Base-by-base conservation (phyloP, 306 rosid species). In the Calophaca sinica region DNA sequence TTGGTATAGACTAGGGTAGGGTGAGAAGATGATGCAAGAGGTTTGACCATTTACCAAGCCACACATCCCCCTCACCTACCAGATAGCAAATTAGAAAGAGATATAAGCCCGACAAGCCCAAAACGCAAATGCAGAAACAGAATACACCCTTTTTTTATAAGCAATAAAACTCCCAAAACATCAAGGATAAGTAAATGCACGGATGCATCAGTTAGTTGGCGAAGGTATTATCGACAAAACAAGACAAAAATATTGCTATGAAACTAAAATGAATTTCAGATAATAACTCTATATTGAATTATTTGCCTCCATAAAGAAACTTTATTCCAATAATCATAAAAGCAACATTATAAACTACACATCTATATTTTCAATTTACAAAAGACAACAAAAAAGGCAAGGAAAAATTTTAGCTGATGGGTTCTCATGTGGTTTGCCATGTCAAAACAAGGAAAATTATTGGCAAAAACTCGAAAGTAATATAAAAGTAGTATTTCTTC, bases 11-110 rank as follows among this genome's bases (percentile, higher is more conserved):
- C 2, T 48, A 2, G 33, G n/a, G 36, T 48, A 2, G 33, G n/a
- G 36, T 33, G 69, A 4, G 35, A 48, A 32, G 28, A 73, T 7
- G 32, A 60, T 46, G 26, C 36, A n/a, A 42, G 9, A 62, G 36
- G 28, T 75, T 75, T 6, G 10, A 33, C 39, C 41, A 20, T 46
- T 20, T 28, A 62, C 3, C 61, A 50, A n/a, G 26, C 15, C 42
- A 61, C 70, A 68, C 41, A 74, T n/a, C n/a, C 62, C 36, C 62
- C 62, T 62, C 36, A 38, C 61, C 62, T 61, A 50, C 39, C 59
- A 68, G 1, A 12, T 33, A 60, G 41, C 9, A 55, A 68, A 31
- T 68, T 7, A 9, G 48, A 36, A 13, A 4, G 31, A 42, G 62
- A 52, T 36, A 49, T 11, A n/a, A 49, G 28, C 54, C 41, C 7